Conservation (phyloP, 371 early-diverging fungal species). For the Mortierella sp. region DNA sequence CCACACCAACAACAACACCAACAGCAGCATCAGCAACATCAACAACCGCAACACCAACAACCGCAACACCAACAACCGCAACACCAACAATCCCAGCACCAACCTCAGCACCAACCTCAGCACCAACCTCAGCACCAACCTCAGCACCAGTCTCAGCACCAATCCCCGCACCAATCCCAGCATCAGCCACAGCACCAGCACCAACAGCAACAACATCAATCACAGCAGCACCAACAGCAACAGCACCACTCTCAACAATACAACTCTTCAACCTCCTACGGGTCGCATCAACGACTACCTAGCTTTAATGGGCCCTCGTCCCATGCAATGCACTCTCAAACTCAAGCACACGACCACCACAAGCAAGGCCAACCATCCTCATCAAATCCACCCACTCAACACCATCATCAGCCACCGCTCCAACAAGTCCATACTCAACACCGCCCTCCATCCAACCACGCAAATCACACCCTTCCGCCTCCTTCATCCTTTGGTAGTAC, state of each 20-base stretch:
- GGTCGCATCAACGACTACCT: constrained; percentile 12
- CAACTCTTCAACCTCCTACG: not conserved
- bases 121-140: constrained; percentile 3
- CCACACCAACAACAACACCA: constrained; percentile 6
- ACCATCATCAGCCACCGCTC: constrained; percentile 8
- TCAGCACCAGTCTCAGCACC: not conserved
- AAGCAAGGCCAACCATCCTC: not conserved
- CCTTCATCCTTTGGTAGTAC: constrained; percentile 2
- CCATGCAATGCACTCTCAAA: not conserved
- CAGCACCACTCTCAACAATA: constrained; percentile 6
- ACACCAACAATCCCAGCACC: constrained; percentile 3
- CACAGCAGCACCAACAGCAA: constrained; percentile 8
- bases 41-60: not conserved
- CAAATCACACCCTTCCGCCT: constrained; percentile 6
- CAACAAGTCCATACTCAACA: constrained; percentile 2
- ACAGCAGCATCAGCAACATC: constrained; percentile 9
- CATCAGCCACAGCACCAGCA: not conserved
- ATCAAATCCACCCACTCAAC: not conserved
- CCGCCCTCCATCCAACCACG: not conserved
- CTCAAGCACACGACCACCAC: not conserved
- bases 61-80: constrained; percentile 1
- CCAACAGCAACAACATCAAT: not conserved
- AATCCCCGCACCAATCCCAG: not conserved
- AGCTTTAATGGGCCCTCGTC: constrained; percentile 15
- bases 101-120: not conserved